phyloP scores from a whole-genome alignment of 1,139 yeast genomes.

The Taphrina wiesneri region DNA sequence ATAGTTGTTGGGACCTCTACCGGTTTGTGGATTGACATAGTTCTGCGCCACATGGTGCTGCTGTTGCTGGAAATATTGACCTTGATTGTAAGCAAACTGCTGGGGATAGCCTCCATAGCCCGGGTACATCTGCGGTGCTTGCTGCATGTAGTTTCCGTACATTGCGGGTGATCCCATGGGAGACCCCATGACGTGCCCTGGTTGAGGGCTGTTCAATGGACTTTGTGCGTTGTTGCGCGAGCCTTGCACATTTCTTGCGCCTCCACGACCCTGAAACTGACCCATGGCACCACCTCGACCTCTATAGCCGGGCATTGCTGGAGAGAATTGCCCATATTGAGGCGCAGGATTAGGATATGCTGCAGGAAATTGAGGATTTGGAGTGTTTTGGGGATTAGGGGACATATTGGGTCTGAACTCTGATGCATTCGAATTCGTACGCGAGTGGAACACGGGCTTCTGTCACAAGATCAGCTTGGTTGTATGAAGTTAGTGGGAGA shows the following conservation, averaged over 20 bases:
- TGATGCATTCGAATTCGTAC: slow-evolving; percentile 21
- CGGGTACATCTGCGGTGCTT: slow-evolving; percentile 24
- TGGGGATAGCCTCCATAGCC: slow-evolving; percentile 18
- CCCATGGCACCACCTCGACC: slow-evolving; percentile 24
- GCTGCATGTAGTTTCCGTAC: slow-evolving; percentile 1
- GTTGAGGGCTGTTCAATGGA: slow-evolving; percentile 24
- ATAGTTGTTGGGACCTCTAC: slow-evolving; percentile 9
- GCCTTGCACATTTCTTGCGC: slow-evolving; percentile 1
- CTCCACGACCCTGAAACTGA: slow-evolving; percentile 14
- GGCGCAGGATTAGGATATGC: background rate
- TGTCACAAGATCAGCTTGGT: background rate
- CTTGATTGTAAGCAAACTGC: slow-evolving; percentile 11
- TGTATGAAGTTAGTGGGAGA: background rate
- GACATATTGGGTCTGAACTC: slow-evolving; percentile 22
- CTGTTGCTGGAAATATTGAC: slow-evolving; percentile 1
- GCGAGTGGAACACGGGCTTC: slow-evolving; percentile 15
- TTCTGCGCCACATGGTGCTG: slow-evolving; percentile 5
- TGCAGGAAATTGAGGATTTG: background rate
- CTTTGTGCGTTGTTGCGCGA: slow-evolving; percentile 7
- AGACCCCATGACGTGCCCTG: slow-evolving; percentile 14
- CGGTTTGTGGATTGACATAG: slow-evolving; percentile 18
- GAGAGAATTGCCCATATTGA: slow-evolving; percentile 12
- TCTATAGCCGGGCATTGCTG: slow-evolving; percentile 23
- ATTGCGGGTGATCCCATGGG: slow-evolving; percentile 23
- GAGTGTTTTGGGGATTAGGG: slow-evolving; percentile 1